phyloP scores from a whole-genome alignment of 108 stramenopile genomes.

The Conticribra guillardii region DNA sequence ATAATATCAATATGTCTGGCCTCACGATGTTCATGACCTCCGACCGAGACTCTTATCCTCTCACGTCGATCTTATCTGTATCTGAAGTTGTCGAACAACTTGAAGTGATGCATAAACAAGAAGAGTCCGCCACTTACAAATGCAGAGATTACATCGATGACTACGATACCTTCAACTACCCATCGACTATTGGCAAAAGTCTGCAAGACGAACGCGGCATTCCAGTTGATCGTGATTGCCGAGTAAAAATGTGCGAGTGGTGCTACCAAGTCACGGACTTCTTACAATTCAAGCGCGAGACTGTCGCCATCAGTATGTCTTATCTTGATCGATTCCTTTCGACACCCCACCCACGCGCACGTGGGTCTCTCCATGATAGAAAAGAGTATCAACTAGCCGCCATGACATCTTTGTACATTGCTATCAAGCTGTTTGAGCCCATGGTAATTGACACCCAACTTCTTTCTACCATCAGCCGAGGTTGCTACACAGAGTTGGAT shows the following conservation, averaged over 20 bases:
- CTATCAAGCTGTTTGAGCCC: slow-evolving; percentile 83
- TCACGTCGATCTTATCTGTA: too few relatives aligned
- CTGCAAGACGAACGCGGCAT: background rate
- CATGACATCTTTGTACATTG: slow-evolving; percentile 81
- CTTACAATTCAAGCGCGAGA: slow-evolving; percentile 70
- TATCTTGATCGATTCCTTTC: slow-evolving; percentile 74
- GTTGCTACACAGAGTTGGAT: slow-evolving; percentile 32
- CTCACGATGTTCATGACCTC: too few relatives aligned
- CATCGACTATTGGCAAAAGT: background rate
- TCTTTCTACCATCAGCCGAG: slow-evolving; percentile 20
- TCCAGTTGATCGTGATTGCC: slow-evolving; percentile 59
- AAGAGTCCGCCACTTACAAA: slow-evolving; percentile 14
- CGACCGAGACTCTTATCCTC: too few relatives aligned
- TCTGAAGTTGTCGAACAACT: slow-evolving; percentile 8
- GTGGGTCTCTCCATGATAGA: slow-evolving; percentile 23
- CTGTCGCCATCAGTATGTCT: slow-evolving; percentile 81
- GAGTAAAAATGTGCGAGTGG: slow-evolving; percentile 76
- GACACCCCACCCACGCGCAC: slow-evolving; percentile 50
- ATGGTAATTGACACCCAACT: slow-evolving; percentile 16
- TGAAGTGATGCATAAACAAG: slow-evolving; percentile 14
- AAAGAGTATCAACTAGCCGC: slow-evolving; percentile 74
- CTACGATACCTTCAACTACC: background rate
- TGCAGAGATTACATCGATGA: slow-evolving; percentile 8
- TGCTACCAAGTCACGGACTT: slow-evolving; percentile 67
- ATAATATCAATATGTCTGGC: too few relatives aligned